Base-by-base conservation (phyloP, 768 basidiomycete species). In the Steccherinum ochraceum region DNA sequence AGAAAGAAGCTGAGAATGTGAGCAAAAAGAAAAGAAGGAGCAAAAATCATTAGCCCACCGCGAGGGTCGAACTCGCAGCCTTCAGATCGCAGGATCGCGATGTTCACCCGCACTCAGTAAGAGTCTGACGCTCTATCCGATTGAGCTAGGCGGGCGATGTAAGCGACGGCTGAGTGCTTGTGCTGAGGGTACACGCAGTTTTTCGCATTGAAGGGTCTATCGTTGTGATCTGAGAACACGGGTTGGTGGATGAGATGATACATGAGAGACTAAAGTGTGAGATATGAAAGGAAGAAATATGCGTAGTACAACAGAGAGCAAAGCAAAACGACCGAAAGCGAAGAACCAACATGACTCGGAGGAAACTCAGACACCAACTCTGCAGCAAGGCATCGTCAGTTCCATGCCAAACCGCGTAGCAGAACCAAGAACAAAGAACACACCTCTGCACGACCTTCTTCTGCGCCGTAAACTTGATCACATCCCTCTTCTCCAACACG, bases 401-500 rank as follows among this genome's bases (percentile, higher is more conserved):
- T n/a, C n/a, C n/a, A n/a, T n/a, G n/a, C n/a, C n/a, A n/a, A n/a
- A n/a, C 30, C 16, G 30, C 30, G 30, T 16, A 7, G 30, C 30
- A 35, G 30, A 35, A 35, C 16, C 30, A 35, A 35, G 30, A n/a
- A n/a, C 30, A 43, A 43, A 23, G 41, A 7, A 54, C 63, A 46
- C 43, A 72, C 73, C 74, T 65, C 59, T 78, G 75, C 10, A 82
- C 73, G 43, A 80, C 73, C 64, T 82, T 82, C 66, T 80, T 80
- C 77, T 86, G 86, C 4, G 84, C 82, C 27, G 87, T 85, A 67
- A 97, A 99, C 59, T 92, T 75, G 20, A 99, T 75, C n/a, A 95
- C 78, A 65, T 99, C 96, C 55, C 93, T 76, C 72, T 96, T 95
- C 75, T 99, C 96, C 72, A 99, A 62, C 45, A 98, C 77, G 62